Evolutionary conservation across 1,284 basidiomycete species (phyloP).

Genomic region (Takashimella koratensis): DNA sequence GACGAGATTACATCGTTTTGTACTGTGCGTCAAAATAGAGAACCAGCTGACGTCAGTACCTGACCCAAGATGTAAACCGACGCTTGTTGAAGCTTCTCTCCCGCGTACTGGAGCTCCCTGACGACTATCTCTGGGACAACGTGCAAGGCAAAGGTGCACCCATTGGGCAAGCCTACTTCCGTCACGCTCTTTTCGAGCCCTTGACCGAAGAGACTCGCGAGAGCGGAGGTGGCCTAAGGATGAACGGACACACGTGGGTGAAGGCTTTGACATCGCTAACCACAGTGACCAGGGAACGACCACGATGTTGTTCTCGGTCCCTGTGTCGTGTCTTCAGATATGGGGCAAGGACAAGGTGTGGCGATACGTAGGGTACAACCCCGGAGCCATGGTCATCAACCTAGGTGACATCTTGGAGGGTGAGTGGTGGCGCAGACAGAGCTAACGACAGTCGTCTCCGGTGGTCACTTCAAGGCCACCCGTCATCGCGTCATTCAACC

Average conservation of each 20-base stretch:
- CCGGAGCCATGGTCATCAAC: constrained; percentile 17
- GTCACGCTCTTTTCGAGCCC: constrained; percentile 47
- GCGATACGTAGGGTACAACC: constrained; percentile 43
- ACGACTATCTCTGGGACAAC: constrained; percentile 44
- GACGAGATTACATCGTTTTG: constrained; percentile 14
- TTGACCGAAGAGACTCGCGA: constrained; percentile 38
- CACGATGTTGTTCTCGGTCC: constrained; percentile 46
- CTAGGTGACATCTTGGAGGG: constrained; percentile 14
- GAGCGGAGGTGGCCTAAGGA: constrained; percentile 40
- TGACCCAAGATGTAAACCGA: too few relatives aligned
- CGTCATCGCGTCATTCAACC: constrained; percentile 20
- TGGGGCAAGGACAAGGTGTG: constrained; percentile 46
- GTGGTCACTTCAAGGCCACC: constrained; percentile 36
- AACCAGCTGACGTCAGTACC: neutral
- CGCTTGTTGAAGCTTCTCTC: constrained; percentile 45
- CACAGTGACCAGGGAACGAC: too few relatives aligned
- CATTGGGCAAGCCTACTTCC: constrained; percentile 40
- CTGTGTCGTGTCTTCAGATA: constrained; percentile 47
- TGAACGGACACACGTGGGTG: constrained; percentile 49
- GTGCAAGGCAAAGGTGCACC: constrained; percentile 41
- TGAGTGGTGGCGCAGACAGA: neutral
- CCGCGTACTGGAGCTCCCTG: constrained; percentile 45
- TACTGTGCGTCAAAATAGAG: constrained; percentile 3
- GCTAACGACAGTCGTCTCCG: constrained; percentile 12
- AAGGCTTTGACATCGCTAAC: too few relatives aligned